Conservation (phyloP, 2,329 filamentous ascomycete genomes). For the Paraphoma chrysanthemicola region DNA sequence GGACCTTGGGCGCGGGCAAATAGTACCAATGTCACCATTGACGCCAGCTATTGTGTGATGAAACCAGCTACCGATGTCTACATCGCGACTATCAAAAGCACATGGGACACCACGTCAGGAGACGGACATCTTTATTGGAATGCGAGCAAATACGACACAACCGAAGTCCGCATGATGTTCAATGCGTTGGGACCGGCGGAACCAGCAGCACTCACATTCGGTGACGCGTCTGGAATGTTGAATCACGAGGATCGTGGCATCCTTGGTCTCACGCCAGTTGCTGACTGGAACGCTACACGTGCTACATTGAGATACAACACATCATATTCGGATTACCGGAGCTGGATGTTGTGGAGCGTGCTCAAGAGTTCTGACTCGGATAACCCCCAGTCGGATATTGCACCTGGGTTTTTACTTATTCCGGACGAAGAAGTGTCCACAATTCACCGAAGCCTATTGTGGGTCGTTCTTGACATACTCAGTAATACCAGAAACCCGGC, state of each 20-base stretch:
- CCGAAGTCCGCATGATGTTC: background rate
- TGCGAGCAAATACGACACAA: background rate
- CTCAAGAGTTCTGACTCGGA: background rate
- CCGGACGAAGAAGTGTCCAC: background rate
- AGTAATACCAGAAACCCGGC: background rate
- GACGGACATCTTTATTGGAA: background rate
- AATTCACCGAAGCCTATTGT: background rate
- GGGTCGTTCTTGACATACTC: background rate
- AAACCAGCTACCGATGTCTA: background rate
- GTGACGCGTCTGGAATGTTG: background rate
- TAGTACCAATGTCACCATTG: background rate
- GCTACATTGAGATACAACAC: background rate
- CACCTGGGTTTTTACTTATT: background rate
- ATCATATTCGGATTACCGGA: background rate
- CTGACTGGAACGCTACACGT: background rate
- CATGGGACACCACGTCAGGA: background rate
- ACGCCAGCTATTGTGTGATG: background rate
- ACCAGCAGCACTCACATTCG: too few species aligned
- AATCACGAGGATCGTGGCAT: background rate
- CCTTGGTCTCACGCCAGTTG: background rate
- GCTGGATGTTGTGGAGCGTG: background rate
- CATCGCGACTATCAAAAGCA: background rate
- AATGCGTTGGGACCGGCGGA: background rate
- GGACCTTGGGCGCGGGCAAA: background rate
- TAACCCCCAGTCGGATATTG: too few species aligned